Evolutionary conservation across 495 filamentous ascomycete species (phyloP).

Genomic region (Trichoderma orchidacearum): DNA sequence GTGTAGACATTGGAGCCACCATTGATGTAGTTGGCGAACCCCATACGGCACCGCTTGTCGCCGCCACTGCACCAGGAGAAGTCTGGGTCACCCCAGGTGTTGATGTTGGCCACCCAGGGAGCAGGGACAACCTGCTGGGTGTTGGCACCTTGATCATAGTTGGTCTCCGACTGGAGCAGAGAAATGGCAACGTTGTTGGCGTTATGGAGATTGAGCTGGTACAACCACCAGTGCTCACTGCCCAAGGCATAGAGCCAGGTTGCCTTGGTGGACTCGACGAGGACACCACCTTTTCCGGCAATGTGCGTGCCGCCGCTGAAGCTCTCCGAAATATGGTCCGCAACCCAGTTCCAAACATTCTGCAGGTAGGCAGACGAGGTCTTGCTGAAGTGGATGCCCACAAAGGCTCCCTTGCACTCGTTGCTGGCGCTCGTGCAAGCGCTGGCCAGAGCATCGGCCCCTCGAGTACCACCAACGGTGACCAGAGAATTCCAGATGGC

Average conservation of each 20-base stretch:
- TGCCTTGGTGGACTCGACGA: constrained; percentile 31
- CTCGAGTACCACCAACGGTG: constrained; percentile 54
- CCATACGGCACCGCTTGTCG: constrained; percentile 29
- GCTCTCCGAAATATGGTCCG: constrained; percentile 78
- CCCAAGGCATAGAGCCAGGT: constrained; percentile 53
- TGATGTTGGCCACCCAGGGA: constrained; percentile 33
- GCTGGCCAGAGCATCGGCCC: constrained; percentile 41
- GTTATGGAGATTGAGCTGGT: constrained; percentile 66
- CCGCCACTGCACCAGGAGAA: constrained; percentile 29
- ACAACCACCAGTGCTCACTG: constrained; percentile 64
- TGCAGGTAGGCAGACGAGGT: constrained; percentile 39
- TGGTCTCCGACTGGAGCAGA: constrained; percentile 75
- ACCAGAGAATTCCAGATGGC: constrained; percentile 80
- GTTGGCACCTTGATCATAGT: constrained; percentile 39
- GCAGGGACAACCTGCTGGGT: constrained; percentile 18
- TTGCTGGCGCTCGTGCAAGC: constrained; percentile 27
- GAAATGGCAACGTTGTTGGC: constrained; percentile 60
- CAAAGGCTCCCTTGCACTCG: constrained; percentile 38
- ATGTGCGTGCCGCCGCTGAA: constrained; percentile 18
- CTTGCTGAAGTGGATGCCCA: constrained; percentile 49
- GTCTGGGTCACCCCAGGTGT: constrained; percentile 37
- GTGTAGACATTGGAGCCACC: constrained; percentile 40
- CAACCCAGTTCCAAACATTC: constrained; percentile 60
- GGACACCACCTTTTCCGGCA: constrained; percentile 37
- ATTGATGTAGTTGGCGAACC: constrained; percentile 37